Conservation (phyloP, 2,329 filamentous ascomycete species). For the Fusarium verticillioides region DNA sequence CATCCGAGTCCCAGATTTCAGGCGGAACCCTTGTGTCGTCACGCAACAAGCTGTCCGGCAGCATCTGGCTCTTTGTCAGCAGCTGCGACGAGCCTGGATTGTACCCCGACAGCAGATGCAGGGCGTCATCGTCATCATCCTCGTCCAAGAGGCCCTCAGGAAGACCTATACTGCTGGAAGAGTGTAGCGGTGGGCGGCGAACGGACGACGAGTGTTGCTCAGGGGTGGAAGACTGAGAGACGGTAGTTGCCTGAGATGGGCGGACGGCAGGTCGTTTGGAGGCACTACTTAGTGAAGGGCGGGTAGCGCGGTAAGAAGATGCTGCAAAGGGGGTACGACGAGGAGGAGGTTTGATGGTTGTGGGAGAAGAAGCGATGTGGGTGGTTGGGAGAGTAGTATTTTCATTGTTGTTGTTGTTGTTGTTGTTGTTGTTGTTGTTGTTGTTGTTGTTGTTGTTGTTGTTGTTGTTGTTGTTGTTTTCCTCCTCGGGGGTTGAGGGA, state of each 20-base stretch:
- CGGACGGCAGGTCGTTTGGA: conserved; percentile 27
- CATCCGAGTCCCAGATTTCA: conserved; percentile 54
- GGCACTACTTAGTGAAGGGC: conserved; percentile 25
- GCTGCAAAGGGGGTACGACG: conserved; percentile 19
- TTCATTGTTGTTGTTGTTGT: conserved; percentile 1
- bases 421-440: background rate
- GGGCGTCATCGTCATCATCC: conserved; percentile 44
- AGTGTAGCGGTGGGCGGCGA: conserved; percentile 24
- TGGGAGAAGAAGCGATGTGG: conserved; percentile 15
- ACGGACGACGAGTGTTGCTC: conserved; percentile 33
- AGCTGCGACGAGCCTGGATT: conserved; percentile 56
- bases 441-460: background rate
- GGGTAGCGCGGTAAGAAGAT: conserved; percentile 34
- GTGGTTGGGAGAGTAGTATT: conserved; percentile 27
- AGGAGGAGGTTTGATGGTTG: conserved; percentile 35
- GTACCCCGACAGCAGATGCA: conserved; percentile 20
- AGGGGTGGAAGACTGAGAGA: conserved; percentile 50
- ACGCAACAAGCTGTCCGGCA: conserved; percentile 59
- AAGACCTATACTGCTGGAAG: conserved; percentile 44
- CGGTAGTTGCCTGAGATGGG: conserved; percentile 53
- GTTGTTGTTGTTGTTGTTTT: conserved; percentile 6
- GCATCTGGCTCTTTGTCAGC: conserved; percentile 62
- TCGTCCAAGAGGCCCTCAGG: conserved; percentile 30
- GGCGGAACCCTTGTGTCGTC: conserved; percentile 49
- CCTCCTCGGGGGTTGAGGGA: conserved; percentile 48